These are phyloP conservation scores for Metschnikowia drakensbergensis DNA, from an alignment of 805 yeast genomes.

Conservation along the genomic window DNA sequence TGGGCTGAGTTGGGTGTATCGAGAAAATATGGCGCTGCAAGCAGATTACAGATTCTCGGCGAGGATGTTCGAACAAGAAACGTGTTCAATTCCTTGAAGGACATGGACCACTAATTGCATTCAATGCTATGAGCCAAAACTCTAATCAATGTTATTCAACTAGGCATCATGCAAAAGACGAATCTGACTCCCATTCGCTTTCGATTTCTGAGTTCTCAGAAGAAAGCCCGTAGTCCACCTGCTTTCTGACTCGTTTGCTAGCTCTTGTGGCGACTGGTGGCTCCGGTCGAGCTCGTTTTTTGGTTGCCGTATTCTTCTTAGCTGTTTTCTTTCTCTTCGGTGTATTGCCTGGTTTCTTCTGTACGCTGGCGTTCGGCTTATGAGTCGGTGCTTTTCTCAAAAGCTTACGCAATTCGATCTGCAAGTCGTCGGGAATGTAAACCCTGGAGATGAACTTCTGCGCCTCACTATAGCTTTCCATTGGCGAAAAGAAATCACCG, in stretches of 20 bases:
- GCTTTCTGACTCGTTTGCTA: constrained; percentile 14
- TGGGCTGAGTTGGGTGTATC: constrained; percentile 55
- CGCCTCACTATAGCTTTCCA: constrained; percentile 54
- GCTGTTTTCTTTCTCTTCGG: constrained; percentile 5
- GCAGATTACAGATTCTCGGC: constrained; percentile 68
- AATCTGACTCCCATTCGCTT: neutral
- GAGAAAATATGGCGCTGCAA: constrained; percentile 67
- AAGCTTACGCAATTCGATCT: constrained; percentile 31
- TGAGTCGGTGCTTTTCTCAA: constrained; percentile 20
- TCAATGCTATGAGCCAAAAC: neutral
- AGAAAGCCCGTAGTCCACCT: constrained; percentile 14
- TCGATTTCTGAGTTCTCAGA: neutral
- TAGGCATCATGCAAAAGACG: constrained; percentile 1
- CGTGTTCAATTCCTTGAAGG: constrained; percentile 41
- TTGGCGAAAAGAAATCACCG: constrained; percentile 63
- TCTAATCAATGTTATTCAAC: neutral
- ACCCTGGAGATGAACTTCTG: constrained; percentile 51
- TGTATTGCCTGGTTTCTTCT: neutral
- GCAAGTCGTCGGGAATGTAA: constrained; percentile 49
- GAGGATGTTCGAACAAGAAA: constrained; percentile 68
- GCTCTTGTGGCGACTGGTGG: constrained; percentile 26
- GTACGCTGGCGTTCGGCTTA: constrained; percentile 13
- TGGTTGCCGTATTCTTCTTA: constrained; percentile 3
- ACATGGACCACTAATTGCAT: constrained; percentile 32
- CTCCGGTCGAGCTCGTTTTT: constrained; percentile 15